Evolutionary conservation across 176 grass and related monocot species (phyloP).

Genomic region (Pontederia paniculata): DNA sequence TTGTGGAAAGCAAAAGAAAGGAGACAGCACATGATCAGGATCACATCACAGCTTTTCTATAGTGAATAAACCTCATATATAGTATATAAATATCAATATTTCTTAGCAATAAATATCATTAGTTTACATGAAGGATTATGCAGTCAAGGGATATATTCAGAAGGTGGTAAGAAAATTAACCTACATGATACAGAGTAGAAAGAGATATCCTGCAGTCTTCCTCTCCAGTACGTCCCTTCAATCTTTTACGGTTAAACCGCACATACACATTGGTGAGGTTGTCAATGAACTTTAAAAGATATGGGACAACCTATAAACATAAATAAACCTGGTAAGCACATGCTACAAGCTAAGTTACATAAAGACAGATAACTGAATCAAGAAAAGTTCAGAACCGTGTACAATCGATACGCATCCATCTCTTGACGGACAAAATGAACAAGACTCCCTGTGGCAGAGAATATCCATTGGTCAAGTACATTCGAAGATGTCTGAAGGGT

Average conservation of each 20-base stretch:
- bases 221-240: constrained; percentile 97
- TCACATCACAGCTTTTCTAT: too few relatives aligned
- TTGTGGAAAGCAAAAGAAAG: too few relatives aligned
- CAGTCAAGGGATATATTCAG: background rate
- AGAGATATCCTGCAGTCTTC: constrained; percentile 91
- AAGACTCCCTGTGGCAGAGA: constrained; percentile 91
- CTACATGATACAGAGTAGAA: constrained; percentile 89
- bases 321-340: constrained; percentile 8
- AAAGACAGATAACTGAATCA: background rate
- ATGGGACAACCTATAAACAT: constrained; percentile 75
- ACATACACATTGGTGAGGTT: constrained; percentile 98
- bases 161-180: constrained; percentile 2
- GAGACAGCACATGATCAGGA: too few relatives aligned
- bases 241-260: constrained; percentile 86
- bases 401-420: constrained; percentile 95
- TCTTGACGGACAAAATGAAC: constrained; percentile 91
- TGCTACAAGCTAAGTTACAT: constrained; percentile 3
- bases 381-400: constrained; percentile 40
- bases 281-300: constrained; percentile 91
- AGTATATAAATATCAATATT: too few relatives aligned
- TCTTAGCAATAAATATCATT: too few relatives aligned
- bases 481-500: constrained; percentile 72
- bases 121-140: too few relatives aligned
- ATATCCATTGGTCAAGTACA: constrained; percentile 96
- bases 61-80: too few relatives aligned